Conservation (phyloP, 179 eudicot species). For the Beta corolliflora region DNA sequence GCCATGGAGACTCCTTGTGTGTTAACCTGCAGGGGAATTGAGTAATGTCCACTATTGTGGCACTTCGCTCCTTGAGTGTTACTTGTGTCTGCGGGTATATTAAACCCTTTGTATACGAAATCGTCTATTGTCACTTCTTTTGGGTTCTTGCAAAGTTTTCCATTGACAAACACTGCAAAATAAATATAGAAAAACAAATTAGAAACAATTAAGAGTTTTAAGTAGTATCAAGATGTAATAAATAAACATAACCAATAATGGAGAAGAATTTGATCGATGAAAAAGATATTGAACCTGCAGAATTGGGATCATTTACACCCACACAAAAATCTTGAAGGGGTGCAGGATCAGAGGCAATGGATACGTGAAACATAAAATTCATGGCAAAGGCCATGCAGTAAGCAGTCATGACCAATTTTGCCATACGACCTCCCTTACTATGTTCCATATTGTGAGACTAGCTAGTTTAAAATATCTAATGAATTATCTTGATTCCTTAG, state of each 20-base stretch:
- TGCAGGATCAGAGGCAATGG: constrained; percentile 26
- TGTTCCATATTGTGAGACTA: too few relatives aligned
- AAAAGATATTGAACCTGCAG: constrained; percentile 10
- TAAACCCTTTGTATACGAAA: constrained; percentile 18
- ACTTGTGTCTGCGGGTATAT: constrained; percentile 13
- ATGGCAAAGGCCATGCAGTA: constrained; percentile 22
- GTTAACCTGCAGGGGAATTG: constrained; percentile 24
- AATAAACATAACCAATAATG: not conserved
- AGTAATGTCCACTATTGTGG: constrained; percentile 12
- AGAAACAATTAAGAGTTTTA: not conserved
- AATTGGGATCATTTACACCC: constrained; percentile 10
- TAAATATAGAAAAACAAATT: not conserved
- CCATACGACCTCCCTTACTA: too few relatives aligned
- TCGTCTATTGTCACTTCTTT: constrained; percentile 16
- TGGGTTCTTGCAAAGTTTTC: constrained; percentile 28
- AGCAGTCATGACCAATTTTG: not conserved
- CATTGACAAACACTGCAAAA: constrained; percentile 33
- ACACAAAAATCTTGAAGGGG: constrained; percentile 32
- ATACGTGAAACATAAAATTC: constrained; percentile 16
- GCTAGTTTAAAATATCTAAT: too few relatives aligned
- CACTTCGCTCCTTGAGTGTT: constrained; percentile 17
- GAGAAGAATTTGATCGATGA: not conserved
- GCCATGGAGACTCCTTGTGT: constrained; percentile 33
- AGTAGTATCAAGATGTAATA: too few relatives aligned
- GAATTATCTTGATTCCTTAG: too few relatives aligned